Conservation (phyloP, 768 basidiomycete species). For the Lactarius sanguifluus region DNA sequence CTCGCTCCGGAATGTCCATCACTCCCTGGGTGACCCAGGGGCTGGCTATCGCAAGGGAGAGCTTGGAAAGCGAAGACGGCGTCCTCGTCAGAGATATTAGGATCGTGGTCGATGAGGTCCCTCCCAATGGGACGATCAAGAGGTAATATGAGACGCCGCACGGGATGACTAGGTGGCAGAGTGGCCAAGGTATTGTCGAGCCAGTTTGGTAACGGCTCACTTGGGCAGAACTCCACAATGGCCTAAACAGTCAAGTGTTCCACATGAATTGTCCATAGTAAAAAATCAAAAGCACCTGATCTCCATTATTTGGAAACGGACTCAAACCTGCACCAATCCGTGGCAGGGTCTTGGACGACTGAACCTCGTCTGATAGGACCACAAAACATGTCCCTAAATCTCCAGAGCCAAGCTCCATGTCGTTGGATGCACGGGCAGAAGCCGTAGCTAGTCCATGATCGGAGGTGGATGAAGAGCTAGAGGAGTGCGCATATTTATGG, state of each 20-base stretch:
- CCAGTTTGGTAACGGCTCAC: conserved; percentile 53
- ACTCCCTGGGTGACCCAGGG: background rate
- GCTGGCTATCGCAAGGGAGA: background rate
- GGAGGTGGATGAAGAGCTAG: conserved; percentile 47
- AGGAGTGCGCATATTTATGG: conserved; percentile 41
- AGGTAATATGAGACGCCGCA: conserved; percentile 41
- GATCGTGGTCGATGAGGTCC: conserved; percentile 1
- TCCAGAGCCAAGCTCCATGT: conserved; percentile 33
- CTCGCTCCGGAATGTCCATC: background rate
- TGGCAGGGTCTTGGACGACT: background rate
- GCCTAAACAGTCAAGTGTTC: conserved; percentile 14
- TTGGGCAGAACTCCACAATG: conserved; percentile 25
- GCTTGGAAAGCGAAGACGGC: conserved; percentile 26
- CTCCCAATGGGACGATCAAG: background rate
- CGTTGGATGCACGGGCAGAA: conserved; percentile 43
- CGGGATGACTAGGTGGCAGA: conserved; percentile 47
- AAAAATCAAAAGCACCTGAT: conserved; percentile 14
- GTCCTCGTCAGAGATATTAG: conserved; percentile 14
- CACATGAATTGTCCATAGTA: background rate
- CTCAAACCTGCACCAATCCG: background rate
- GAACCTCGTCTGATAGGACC: conserved; percentile 43
- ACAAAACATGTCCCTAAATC: conserved; percentile 44
- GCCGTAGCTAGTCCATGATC: conserved; percentile 44
- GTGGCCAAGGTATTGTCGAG: conserved; percentile 51
- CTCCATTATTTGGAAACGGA: background rate